Evolutionary conservation across 208 protist species (phyloP).

Genomic region (Entamoeba nuttalli): DNA sequence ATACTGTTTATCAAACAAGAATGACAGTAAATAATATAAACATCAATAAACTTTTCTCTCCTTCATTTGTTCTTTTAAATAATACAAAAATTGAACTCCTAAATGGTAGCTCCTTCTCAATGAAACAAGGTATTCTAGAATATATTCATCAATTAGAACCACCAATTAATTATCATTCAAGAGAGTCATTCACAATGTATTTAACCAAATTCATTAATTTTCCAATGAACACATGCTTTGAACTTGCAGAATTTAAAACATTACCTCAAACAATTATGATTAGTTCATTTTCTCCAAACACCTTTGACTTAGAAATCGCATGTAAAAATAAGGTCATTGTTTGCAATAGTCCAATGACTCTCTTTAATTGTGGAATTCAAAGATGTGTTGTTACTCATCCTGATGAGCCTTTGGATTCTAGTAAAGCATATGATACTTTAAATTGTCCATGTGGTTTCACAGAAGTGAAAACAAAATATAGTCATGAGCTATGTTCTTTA

Average conservation of each 20-base stretch:
- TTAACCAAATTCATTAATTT: neutral
- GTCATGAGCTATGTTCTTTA: neutral
- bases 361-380: neutral
- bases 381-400: neutral
- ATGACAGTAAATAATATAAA: too few species aligned
- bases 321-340: neutral
- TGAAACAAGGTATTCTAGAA: neutral
- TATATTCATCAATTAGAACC: neutral
- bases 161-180: neutral
- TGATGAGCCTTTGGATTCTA: neutral
- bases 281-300: neutral
- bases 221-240: neutral
- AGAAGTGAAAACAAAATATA: neutral
- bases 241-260: neutral
- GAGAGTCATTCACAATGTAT: neutral
- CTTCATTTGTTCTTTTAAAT: too few species aligned
- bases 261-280: neutral
- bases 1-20: too few species aligned
- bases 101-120: too few species aligned
- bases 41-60: too few species aligned
- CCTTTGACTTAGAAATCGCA: neutral
- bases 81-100: too few species aligned
- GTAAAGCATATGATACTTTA: neutral
- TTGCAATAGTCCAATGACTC: neutral
- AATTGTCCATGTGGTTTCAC: neutral